Base-by-base conservation (phyloP, 768 basidiomycete genomes). In the Mrakia hoshinonis region DNA sequence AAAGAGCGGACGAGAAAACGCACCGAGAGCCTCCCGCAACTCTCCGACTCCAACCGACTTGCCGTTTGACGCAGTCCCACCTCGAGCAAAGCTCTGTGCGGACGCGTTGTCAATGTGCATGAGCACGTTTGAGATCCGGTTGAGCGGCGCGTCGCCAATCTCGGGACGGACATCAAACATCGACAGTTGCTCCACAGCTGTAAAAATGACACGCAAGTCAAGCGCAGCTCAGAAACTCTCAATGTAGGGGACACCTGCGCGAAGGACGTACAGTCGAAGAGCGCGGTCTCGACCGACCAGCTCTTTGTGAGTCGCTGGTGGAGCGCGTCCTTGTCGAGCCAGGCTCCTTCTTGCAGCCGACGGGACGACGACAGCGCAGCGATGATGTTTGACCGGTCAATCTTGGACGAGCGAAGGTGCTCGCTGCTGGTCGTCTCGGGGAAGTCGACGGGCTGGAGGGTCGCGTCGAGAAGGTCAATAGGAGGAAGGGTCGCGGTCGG, bases 41-140 rank as follows among this genome's bases (percentile, higher is more conserved):
- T 65, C 63, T 5, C 63, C 63, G 0, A 65, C 63, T 13, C 63
- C 63, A 24, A 65, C 63, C 13, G 43, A 31, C 34, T 51, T 65
- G 34, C 48, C 48, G 63, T 61, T 61, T 15, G 58, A 20, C 31
- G 46, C 24, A 3, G 1, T 7, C 6, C 46, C 63, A 47, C 48
- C 48, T 51, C 63, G n/a, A 65, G 43, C 46, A n/a, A 65, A 65
- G 48, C 63, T 65, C 48, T 47, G 63, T 1, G 18, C 36, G 1
- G 63, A 65, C 15, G 63, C 63, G 46, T 65, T 65, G 24, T 65
- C 63, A 31, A 65, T 65, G 46, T 65, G 63, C 63, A 65, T 65
- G n/a, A 65, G 34, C 20, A 26, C 46, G 63, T 51, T 51, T 12
- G 46, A 47, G 63, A 65, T 65, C 63, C n/a, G 43, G 12, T 18